Conservation (phyloP, 2,329 filamentous ascomycete species). For the Aspergillus jensenii region DNA sequence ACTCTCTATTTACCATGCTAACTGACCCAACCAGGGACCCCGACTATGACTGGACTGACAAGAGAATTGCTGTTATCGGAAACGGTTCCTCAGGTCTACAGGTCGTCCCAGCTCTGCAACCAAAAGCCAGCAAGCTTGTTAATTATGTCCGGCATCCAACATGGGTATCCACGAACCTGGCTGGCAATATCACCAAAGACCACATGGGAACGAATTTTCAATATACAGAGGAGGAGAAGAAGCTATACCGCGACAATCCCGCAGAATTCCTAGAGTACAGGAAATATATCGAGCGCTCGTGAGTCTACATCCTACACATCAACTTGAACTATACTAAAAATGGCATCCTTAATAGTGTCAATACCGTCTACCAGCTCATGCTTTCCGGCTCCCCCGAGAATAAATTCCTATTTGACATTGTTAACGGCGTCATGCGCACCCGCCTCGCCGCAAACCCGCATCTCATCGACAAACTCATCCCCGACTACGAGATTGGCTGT, state of each 20-base stretch:
- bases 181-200: slow-evolving; percentile 21
- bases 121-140: slow-evolving; percentile 19
- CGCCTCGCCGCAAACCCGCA: slow-evolving; percentile 18
- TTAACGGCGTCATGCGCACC: slow-evolving; percentile 17
- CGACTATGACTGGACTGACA: slow-evolving; percentile 21
- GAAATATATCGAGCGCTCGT: slow-evolving; percentile 23
- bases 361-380: slow-evolving; percentile 16
- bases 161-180: slow-evolving; percentile 26
- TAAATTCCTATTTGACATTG: background rate
- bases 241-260: slow-evolving; percentile 17
- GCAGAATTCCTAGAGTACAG: slow-evolving; percentile 20
- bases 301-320: background rate
- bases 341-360: too few relatives aligned
- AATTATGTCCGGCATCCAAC: slow-evolving; percentile 32
- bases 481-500: slow-evolving; percentile 25
- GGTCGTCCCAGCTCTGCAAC: slow-evolving; percentile 19
- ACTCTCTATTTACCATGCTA: too few relatives aligned
- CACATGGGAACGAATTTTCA: slow-evolving; percentile 22
- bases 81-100: slow-evolving; percentile 34
- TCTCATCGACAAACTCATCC: slow-evolving; percentile 25
- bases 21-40: slow-evolving; percentile 26
- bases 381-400: slow-evolving; percentile 14
- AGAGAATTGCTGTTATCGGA: slow-evolving; percentile 34
- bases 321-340: too few relatives aligned
- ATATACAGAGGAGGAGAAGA: slow-evolving; percentile 25